Conservation (phyloP, 75 land plant species). For the Pseudotsuga menziesii region DNA sequence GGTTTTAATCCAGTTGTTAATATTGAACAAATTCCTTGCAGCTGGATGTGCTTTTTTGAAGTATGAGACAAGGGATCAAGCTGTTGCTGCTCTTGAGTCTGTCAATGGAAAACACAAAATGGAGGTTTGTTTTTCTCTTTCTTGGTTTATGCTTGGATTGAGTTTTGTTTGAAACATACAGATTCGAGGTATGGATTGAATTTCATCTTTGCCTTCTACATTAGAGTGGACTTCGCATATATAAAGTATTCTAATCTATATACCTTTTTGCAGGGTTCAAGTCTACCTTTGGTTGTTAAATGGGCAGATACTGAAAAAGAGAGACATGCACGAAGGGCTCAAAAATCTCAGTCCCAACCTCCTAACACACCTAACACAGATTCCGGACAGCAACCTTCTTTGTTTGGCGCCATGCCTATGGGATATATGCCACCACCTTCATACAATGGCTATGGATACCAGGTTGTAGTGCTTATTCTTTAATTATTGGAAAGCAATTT, state of each 20-base stretch:
- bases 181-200: neutral
- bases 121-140: slow-evolving; percentile 60
- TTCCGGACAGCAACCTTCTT: slow-evolving; percentile 59
- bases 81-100: slow-evolving; percentile 84
- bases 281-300: slow-evolving; percentile 87
- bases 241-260: too few species aligned
- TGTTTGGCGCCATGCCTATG: slow-evolving; percentile 79
- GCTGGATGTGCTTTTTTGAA: slow-evolving; percentile 97
- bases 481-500: neutral
- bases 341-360: slow-evolving; percentile 68
- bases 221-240: too few species aligned
- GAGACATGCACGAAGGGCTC: slow-evolving; percentile 83
- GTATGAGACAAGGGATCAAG: slow-evolving; percentile 93
- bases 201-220: too few species aligned
- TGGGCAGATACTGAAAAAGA: slow-evolving; percentile 99
- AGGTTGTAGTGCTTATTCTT: slow-evolving; percentile 37
- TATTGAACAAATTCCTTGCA: slow-evolving; percentile 1
- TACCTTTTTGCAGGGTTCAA: slow-evolving; percentile 62
- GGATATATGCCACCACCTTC: slow-evolving; percentile 59
- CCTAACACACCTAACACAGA: slow-evolving; percentile 31
- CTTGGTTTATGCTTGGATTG: neutral
- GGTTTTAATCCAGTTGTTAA: neutral
- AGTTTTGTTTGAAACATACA: neutral
- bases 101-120: slow-evolving; percentile 85
- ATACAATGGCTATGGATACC: slow-evolving; percentile 89